Conservation (phyloP, 179 eudicot species). For the Amaranthus tricolor region DNA sequence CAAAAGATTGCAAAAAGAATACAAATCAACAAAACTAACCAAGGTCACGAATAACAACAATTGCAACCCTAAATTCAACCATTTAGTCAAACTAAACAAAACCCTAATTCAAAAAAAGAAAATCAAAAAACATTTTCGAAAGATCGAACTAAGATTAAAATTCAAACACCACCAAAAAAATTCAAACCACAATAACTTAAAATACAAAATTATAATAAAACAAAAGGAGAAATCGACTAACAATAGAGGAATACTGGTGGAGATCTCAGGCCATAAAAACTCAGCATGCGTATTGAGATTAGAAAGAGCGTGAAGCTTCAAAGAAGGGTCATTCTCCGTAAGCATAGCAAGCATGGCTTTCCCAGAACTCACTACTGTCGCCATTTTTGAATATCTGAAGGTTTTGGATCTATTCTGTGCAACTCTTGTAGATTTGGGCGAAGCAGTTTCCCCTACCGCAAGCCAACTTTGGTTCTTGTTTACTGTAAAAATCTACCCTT, state of each 20-base stretch:
- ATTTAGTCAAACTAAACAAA: not conserved
- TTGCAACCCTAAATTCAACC: not conserved
- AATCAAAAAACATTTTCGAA: constrained; percentile 1
- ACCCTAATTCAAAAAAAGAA: not conserved
- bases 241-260: constrained; percentile 77
- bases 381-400: constrained; percentile 21
- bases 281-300: constrained; percentile 73
- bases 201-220: not conserved
- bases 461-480: too few species aligned
- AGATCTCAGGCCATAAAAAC: constrained; percentile 91
- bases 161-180: not conserved
- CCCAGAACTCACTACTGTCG: constrained; percentile 85
- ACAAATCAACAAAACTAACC: not conserved
- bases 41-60: not conserved
- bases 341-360: constrained; percentile 85
- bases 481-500: too few species aligned
- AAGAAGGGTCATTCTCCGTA: constrained; percentile 51
- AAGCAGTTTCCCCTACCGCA: too few species aligned
- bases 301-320: constrained; percentile 80
- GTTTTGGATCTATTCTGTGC: too few species aligned
- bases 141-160: not conserved
- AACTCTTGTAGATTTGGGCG: too few species aligned
- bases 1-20: too few species aligned
- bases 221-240: constrained; percentile 21
- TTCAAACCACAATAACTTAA: not conserved